phyloP scores from a whole-genome alignment of 495 filamentous ascomycete genomes.

The Penicillium cataractarum region DNA sequence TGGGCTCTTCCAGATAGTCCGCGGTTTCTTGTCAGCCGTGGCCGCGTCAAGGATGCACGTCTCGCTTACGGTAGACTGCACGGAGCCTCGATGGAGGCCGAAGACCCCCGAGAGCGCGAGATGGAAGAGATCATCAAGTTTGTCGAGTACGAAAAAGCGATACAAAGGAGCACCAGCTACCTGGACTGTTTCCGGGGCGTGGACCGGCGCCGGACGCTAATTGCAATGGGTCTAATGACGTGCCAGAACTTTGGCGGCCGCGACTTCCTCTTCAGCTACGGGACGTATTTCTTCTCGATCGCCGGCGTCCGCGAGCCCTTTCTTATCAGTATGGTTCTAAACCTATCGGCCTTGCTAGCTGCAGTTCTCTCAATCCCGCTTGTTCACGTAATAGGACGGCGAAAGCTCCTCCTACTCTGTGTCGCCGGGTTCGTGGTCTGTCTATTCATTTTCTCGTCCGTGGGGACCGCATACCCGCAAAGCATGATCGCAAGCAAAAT shows the following conservation, averaged over 20 bases:
- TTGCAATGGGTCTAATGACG: neutral
- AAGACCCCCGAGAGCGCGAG: neutral
- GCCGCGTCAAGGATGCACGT: neutral
- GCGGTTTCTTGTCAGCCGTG: neutral
- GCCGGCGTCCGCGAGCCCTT: neutral
- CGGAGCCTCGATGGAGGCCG: neutral
- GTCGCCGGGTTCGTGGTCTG: neutral
- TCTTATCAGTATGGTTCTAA: neutral
- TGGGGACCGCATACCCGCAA: neutral
- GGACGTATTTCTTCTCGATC: neutral
- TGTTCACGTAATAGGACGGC: neutral
- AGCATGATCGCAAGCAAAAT: neutral
- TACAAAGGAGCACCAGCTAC: neutral
- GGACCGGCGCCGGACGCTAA: neutral
- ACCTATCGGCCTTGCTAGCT: neutral
- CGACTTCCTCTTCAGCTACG: neutral
- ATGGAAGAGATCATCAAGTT: neutral
- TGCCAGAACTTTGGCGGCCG: neutral
- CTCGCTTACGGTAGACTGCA: neutral
- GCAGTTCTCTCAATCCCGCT: neutral
- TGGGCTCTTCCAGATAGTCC: neutral
- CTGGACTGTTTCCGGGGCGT: neutral
- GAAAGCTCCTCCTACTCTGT: neutral
- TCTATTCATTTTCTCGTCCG: neutral
- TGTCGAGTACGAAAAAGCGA: neutral